Conservation (phyloP, 495 filamentous ascomycete species). For the Sphaerosporella brunnea region DNA sequence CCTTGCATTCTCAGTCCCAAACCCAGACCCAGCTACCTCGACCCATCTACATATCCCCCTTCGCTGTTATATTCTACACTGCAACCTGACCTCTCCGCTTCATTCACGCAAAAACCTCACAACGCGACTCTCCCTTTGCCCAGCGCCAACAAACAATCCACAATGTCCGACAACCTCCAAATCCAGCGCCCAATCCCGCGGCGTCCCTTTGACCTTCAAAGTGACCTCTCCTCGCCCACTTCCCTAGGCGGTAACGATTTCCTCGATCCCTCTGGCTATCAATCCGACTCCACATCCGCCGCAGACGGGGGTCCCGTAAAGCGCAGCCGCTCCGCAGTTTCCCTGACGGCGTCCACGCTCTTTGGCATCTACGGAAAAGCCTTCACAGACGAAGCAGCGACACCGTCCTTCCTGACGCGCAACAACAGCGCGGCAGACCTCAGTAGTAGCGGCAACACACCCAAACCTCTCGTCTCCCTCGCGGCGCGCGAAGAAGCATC, state of each 20-base stretch:
- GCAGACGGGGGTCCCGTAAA: conserved; percentile 1
- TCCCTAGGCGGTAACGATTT: too few relatives aligned
- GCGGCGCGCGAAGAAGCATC: background rate
- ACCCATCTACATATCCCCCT: background rate
- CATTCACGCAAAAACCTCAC: too few relatives aligned
- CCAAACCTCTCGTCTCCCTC: background rate
- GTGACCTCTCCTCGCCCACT: conserved; percentile 35
- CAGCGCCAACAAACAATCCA: background rate
- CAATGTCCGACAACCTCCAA: conserved; percentile 16
- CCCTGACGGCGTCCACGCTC: conserved; percentile 75
- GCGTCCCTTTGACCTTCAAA: conserved; percentile 50
- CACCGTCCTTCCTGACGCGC: conserved; percentile 21
- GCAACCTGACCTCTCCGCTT: too few relatives aligned
- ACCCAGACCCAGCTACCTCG: too few relatives aligned
- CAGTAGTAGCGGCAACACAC: background rate
- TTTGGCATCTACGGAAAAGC: conserved; percentile 75
- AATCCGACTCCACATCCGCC: too few relatives aligned
- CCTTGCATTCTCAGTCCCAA: too few relatives aligned
- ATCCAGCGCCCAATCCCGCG: conserved; percentile 57
- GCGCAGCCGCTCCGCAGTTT: conserved; percentile 46
- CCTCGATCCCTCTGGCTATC: too few relatives aligned
- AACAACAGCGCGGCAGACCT: background rate
- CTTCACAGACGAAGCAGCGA: conserved; percentile 25
- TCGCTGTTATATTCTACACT: too few relatives aligned
- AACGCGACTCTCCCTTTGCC: too few relatives aligned